Conservation (phyloP, 805 yeast genomes). For the Candida rishiriensis region DNA sequence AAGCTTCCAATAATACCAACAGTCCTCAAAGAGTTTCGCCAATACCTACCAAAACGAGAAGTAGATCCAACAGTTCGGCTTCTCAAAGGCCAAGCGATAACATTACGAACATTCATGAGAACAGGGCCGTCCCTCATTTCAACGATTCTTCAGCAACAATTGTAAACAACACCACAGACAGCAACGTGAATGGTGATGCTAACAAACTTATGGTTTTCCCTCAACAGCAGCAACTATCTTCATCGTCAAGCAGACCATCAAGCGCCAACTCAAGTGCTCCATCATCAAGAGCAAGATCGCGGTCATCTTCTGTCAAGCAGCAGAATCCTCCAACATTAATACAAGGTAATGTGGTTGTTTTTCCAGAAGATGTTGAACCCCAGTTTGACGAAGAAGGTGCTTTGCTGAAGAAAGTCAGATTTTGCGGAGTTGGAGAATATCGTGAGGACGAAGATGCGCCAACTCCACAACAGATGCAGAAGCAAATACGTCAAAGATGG, state of each 20-base stretch:
- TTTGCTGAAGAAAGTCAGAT: constrained; percentile 41
- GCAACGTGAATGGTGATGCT: background rate
- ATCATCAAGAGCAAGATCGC: constrained; percentile 15
- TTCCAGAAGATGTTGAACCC: constrained; percentile 11
- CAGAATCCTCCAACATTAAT: constrained; percentile 4
- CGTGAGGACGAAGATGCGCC: constrained; percentile 54
- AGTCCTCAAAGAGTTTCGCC: constrained; percentile 12
- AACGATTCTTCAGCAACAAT: background rate
- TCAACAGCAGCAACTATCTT: too few species aligned
- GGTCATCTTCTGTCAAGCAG: constrained; percentile 19
- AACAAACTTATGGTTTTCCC: background rate
- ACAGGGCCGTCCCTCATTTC: background rate
- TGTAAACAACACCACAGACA: background rate
- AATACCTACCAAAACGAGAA: constrained; percentile 10
- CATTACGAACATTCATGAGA: constrained; percentile 16
- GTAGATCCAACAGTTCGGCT: constrained; percentile 23
- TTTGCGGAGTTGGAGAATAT: constrained; percentile 48
- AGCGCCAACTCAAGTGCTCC: constrained; percentile 3
- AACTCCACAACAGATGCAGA: constrained; percentile 32
- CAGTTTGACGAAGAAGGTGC: constrained; percentile 14
- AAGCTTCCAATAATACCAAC: constrained; percentile 4
- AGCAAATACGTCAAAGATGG: constrained; percentile 33
- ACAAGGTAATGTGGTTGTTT: constrained; percentile 23
- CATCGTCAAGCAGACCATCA: background rate
- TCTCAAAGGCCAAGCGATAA: constrained; percentile 19